Evolutionary conservation across 768 basidiomycete species (phyloP).

Genomic region (Mycena albidolilacea): DNA sequence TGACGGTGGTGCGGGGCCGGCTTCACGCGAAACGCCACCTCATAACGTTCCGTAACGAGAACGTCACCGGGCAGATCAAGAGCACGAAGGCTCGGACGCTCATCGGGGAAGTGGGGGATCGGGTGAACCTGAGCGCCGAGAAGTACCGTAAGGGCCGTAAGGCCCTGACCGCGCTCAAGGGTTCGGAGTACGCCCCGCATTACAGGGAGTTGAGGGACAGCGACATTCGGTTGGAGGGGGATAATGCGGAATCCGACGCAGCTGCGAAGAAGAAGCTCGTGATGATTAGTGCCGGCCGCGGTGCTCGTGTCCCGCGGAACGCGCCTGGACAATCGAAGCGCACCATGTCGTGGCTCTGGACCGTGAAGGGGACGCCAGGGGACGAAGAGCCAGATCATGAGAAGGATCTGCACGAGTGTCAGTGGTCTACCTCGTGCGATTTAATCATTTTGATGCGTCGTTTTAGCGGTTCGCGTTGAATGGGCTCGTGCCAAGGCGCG

Average conservation of each 20-base stretch:
- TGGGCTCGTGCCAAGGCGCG: background rate
- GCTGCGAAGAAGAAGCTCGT: background rate
- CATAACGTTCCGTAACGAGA: constrained; percentile 7
- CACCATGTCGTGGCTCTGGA: background rate
- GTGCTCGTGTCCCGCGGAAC: background rate
- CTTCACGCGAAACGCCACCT: constrained; percentile 11
- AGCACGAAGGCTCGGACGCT: background rate
- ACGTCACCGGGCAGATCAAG: background rate
- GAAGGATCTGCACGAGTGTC: background rate
- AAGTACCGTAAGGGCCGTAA: background rate
- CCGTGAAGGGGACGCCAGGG: background rate
- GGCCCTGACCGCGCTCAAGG: too few species aligned
- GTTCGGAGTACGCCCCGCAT: too few species aligned
- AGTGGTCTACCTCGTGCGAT: background rate
- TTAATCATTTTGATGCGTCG: background rate
- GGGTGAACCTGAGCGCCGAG: background rate
- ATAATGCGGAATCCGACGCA: background rate
- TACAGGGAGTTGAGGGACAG: too few species aligned
- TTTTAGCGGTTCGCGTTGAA: background rate
- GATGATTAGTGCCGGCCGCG: background rate
- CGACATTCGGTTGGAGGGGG: too few species aligned
- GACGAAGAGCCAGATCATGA: background rate
- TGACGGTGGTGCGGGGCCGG: background rate
- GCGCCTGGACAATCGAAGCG: background rate
- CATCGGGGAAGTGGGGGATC: constrained; percentile 2